These are phyloP conservation scores for Mycena pura DNA, from an alignment of 768 basidiomycete species.

Conservation along the genomic window DNA sequence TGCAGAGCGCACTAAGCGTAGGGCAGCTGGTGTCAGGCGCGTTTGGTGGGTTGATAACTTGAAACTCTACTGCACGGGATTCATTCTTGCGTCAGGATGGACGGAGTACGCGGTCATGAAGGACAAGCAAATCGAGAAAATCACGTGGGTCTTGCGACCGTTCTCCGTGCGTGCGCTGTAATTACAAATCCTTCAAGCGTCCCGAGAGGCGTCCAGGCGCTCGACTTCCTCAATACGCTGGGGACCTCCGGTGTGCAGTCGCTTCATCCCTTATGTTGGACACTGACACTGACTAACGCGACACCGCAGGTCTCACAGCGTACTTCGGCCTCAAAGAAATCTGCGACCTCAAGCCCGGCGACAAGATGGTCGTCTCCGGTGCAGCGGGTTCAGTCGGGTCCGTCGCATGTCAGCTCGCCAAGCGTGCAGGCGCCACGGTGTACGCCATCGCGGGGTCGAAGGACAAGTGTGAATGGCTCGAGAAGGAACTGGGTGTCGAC, in stretches of 20 bases:
- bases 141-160: slow-evolving; percentile 54
- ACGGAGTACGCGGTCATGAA: slow-evolving; percentile 72
- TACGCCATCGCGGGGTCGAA: slow-evolving; percentile 85
- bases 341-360: slow-evolving; percentile 81
- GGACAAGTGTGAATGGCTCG: slow-evolving; percentile 89
- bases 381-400: slow-evolving; percentile 93
- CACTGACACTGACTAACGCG: not conserved
- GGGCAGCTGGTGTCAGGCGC: slow-evolving; percentile 75
- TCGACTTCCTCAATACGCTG: slow-evolving; percentile 87
- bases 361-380: slow-evolving; percentile 85
- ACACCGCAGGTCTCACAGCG: slow-evolving; percentile 74
- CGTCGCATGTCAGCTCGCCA: slow-evolving; percentile 84
- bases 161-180: not conserved
- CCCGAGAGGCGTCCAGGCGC: slow-evolving; percentile 61
- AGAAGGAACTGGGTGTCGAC: slow-evolving; percentile 82
- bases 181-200: slow-evolving; percentile 43
- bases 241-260: slow-evolving; percentile 68
- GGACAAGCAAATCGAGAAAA: slow-evolving; percentile 55
- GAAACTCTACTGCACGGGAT: not conserved
- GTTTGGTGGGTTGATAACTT: slow-evolving; percentile 68
- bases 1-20: slow-evolving; percentile 56
- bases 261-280: not conserved
- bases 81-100: slow-evolving; percentile 62
- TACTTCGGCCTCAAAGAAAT: slow-evolving; percentile 89
- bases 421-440: slow-evolving; percentile 79